Base-by-base conservation (phyloP, 306 rosid species). In the Carpinus fangiana region DNA sequence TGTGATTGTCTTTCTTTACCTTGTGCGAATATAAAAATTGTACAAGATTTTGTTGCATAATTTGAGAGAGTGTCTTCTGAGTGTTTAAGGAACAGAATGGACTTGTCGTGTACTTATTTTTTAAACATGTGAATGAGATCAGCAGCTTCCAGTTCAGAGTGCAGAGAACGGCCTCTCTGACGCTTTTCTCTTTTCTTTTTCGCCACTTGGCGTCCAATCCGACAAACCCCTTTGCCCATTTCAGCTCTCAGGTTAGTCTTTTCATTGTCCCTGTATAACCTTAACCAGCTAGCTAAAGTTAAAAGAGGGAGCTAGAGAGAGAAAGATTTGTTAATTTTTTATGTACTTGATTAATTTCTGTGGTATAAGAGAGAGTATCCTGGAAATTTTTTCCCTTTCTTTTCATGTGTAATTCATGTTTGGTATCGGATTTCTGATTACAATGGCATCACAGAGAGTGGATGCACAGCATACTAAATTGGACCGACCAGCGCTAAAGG, bases 81-180 rank as follows among this genome's bases (percentile, higher is more conserved):
- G 67, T 47, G 60, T 8, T 74, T 48, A 18, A 6, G 73, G 18
- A 46, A 47, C 64, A 75, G 80, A n/a, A n/a, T 50, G 61, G 55
- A 6, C 38, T 86, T 84, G 90, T 84, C 89, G 14, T 47, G 7
- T 73, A 73, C 66, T 41, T 28, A 64, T 62, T 78, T 86, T 77
- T 76, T 78, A 77, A 68, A 78, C 81, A 72, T n/a, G 59, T 55
- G 46, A 74, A 78, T 80, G 87, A 82, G 75, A 56, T 87, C 89
- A 82, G 52, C 84, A 7, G 4, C 78, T 20, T 62, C 10, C 34
- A 75, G 61, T 45, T 52, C 50, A 20, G 46, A 77, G 31, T 70
- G 14, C 79, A 76, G 72, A 77, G 80, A 75, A 12, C 72, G 79
- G 76, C 80, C 46, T 48, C 47, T 64, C 73, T 53, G 41, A 47